Evolutionary conservation across 208 protist species (phyloP).

Genomic region (Acanthamoeba pearcei): DNA sequence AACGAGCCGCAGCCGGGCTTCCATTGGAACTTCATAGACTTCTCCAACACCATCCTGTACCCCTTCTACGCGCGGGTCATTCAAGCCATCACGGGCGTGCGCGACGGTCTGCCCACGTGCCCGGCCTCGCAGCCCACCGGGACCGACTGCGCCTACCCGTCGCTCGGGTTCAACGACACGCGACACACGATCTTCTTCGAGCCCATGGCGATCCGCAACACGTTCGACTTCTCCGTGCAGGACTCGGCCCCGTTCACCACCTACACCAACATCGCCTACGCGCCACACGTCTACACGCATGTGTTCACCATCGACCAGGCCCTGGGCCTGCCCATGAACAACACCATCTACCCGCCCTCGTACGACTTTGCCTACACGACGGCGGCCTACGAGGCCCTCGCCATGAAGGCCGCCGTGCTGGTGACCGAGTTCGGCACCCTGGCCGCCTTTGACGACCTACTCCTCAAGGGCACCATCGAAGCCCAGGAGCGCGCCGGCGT

Average conservation of each 20-base stretch:
- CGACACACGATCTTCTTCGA: slow-evolving; percentile 14
- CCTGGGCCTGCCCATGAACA: neutral
- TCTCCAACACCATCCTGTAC: neutral
- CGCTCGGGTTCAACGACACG: slow-evolving; percentile 13
- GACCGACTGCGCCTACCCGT: neutral
- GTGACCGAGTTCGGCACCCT: neutral
- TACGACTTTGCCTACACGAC: slow-evolving; percentile 15
- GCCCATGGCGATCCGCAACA: slow-evolving; percentile 29
- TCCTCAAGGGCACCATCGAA: neutral
- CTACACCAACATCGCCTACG: slow-evolving; percentile 7
- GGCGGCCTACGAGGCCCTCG: neutral
- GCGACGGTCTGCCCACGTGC: slow-evolving; percentile 15
- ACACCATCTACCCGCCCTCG: neutral
- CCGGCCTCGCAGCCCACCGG: neutral
- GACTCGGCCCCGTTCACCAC: neutral
- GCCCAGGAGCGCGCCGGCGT: neutral
- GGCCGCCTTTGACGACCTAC: neutral
- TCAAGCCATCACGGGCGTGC: slow-evolving; percentile 22
- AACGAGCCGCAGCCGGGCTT: slow-evolving; percentile 12
- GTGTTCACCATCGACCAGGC: slow-evolving; percentile 35
- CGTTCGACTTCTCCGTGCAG: slow-evolving; percentile 20
- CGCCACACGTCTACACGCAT: slow-evolving; percentile 21
- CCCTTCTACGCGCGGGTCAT: slow-evolving; percentile 10
- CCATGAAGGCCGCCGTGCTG: slow-evolving; percentile 1
- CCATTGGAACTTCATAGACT: neutral